Percentiles rank a stretch among this genome's conserved stretches.
Conservation (phyloP, 495 filamentous ascomycete species). For the Tuber melanosporum region DNA sequence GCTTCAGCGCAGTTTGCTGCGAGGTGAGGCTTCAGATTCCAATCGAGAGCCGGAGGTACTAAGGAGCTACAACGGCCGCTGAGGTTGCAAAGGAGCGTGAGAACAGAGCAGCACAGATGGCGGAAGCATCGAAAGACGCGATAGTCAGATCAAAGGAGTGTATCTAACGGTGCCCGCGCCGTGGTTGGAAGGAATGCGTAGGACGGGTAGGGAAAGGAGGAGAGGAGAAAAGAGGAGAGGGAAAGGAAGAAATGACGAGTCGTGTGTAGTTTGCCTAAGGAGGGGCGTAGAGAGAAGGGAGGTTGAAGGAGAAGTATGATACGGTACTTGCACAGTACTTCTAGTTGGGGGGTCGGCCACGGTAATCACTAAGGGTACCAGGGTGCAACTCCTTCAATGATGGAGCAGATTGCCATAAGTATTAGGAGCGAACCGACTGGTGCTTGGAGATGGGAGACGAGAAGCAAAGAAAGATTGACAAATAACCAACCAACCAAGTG, state of each 20-base stretch:
- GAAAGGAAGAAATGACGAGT: conserved; percentile 9
- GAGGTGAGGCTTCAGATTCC: background rate
- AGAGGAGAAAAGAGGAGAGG: background rate
- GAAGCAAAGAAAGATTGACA: background rate
- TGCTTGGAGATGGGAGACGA: background rate
- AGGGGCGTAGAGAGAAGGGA: background rate
- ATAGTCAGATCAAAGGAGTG: conserved; percentile 14
- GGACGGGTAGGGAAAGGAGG: conserved; percentile 11
- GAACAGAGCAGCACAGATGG: conserved; percentile 20
- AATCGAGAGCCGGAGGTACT: background rate
- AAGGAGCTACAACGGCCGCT: conserved; percentile 16
- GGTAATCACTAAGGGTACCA: background rate
- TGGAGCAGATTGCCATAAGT: background rate
- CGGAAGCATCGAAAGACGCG: conserved; percentile 26
- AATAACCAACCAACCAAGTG: background rate
- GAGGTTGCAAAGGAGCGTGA: conserved; percentile 16
- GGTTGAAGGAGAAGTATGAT: background rate
- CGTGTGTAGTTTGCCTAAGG: conserved; percentile 3
- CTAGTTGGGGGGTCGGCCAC: background rate
- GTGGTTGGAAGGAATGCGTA: conserved; percentile 26
- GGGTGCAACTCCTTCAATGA: background rate
- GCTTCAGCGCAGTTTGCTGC: background rate
- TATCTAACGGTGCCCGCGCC: conserved; percentile 34
- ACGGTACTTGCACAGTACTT: background rate
- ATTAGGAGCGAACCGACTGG: background rate